phyloP scores from a whole-genome alignment of 2,329 filamentous ascomycete species.

The Plectosphaerella cucumerina region DNA sequence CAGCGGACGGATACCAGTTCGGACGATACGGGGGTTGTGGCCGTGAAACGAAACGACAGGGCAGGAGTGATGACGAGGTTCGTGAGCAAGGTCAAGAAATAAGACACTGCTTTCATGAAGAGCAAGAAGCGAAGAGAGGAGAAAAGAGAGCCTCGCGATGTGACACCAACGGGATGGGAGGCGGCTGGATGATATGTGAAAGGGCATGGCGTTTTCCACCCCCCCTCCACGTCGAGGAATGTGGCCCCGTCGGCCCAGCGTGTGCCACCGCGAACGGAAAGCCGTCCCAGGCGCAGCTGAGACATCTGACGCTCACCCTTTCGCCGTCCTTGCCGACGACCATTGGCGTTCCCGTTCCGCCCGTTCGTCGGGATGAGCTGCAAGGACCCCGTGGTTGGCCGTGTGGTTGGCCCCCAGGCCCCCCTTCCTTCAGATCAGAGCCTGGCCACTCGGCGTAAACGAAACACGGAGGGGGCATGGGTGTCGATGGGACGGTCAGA shows the following conservation, averaged over 20 bases:
- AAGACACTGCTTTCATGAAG: neutral
- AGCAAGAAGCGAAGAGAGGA: neutral
- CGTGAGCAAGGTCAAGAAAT: too few species aligned
- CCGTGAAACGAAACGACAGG: neutral
- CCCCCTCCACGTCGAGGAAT: neutral
- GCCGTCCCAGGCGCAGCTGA: neutral
- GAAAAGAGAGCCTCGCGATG: neutral
- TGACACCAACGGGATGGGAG: neutral
- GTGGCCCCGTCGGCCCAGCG: neutral
- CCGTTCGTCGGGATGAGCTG: too few species aligned
- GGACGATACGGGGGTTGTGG: neutral
- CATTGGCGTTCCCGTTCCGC: neutral
- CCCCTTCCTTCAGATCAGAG: neutral
- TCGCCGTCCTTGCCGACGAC: neutral
- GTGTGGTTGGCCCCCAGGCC: too few species aligned
- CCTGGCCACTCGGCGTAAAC: neutral
- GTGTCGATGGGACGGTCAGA: too few species aligned
- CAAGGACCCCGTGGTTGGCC: too few species aligned
- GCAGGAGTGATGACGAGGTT: neutral
- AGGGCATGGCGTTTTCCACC: neutral
- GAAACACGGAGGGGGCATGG: neutral
- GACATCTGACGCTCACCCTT: neutral
- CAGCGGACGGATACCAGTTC: neutral
- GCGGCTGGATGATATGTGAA: neutral
- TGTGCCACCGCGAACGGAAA: neutral